phyloP scores from a whole-genome alignment of 2,329 filamentous ascomycete genomes.

The Hypoxylon sp. region DNA sequence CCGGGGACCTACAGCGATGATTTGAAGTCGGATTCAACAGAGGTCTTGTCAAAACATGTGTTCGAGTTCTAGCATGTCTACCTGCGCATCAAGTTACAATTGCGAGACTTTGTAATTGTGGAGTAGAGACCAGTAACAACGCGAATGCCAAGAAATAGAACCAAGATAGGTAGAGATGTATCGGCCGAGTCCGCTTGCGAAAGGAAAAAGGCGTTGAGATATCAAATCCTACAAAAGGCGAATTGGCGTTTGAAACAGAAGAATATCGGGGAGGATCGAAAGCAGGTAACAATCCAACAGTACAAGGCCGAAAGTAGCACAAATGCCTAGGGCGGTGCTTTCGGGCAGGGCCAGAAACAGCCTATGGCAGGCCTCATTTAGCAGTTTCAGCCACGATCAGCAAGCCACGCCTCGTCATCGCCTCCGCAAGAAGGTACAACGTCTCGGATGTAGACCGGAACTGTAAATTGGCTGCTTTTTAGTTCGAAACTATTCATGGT shows the following conservation, averaged over 20 bases:
- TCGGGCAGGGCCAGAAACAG: constrained; percentile 1
- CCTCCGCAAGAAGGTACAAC: constrained; percentile 33
- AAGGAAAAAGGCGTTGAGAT: constrained; percentile 1
- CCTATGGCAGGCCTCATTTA: constrained; percentile 29
- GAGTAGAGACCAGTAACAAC: not conserved
- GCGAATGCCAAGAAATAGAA: constrained; percentile 1
- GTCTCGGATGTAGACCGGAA: constrained; percentile 33
- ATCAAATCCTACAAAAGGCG: not conserved
- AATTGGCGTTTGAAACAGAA: constrained; percentile 16
- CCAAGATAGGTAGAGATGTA: constrained; percentile 9
- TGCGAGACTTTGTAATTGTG: not conserved
- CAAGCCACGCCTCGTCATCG: constrained; percentile 48
- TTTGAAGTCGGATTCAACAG: not conserved
- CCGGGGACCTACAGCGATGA: constrained; percentile 3
- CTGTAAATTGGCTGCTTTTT: constrained; percentile 28
- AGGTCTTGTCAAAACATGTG: not conserved
- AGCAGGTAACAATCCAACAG: constrained; percentile 14
- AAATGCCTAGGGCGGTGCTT: constrained; percentile 25
- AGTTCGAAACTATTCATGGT: not conserved
- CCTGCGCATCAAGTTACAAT: not conserved
- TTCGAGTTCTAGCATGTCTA: constrained; percentile 1
- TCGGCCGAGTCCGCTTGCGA: constrained; percentile 7
- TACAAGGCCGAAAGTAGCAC: constrained; percentile 16
- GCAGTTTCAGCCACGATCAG: constrained; percentile 42
- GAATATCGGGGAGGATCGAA: constrained; percentile 26